Evolutionary conservation across 1,284 basidiomycete genomes (phyloP).

Genomic region (Trichosporon sp.): DNA sequence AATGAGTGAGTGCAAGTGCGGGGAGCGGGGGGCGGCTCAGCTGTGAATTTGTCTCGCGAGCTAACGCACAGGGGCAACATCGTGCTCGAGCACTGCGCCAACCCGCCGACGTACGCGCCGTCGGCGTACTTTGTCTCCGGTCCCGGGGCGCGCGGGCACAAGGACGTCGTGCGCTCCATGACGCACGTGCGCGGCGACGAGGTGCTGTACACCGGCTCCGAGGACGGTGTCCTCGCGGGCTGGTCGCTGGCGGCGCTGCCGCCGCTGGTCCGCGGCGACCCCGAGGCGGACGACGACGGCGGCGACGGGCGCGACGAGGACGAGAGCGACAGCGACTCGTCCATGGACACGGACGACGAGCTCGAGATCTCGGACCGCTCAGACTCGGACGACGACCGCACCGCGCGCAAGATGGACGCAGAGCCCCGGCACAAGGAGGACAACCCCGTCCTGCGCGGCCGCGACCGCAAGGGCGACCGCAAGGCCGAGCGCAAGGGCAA

Average conservation of each 20-base stretch:
- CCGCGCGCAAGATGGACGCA: background rate
- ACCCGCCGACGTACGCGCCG: conserved; percentile 27
- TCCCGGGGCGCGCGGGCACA: conserved; percentile 40
- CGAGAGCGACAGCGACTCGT: conserved; percentile 33
- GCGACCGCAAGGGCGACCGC: background rate
- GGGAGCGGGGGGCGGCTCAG: too few species aligned
- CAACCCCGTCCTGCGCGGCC: conserved; percentile 6
- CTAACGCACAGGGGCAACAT: conserved; percentile 42
- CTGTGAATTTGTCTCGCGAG: background rate
- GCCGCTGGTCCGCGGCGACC: conserved; percentile 37
- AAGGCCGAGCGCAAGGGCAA: conserved; percentile 11
- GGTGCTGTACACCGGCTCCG: conserved; percentile 49
- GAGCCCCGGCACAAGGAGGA: conserved; percentile 5
- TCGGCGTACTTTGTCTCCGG: conserved; percentile 43
- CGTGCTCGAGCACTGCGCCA: conserved; percentile 38
- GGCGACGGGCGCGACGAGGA: conserved; percentile 35
- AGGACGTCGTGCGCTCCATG: conserved; percentile 47
- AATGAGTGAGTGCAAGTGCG: conserved; percentile 38
- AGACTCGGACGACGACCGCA: conserved; percentile 26
- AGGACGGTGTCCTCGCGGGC: conserved; percentile 49
- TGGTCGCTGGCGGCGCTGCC: conserved; percentile 44
- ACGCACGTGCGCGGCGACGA: conserved; percentile 45
- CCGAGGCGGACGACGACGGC: conserved; percentile 41
- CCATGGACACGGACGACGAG: conserved; percentile 16
- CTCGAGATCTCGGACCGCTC: conserved; percentile 32